Evolutionary conservation across 352 stramenopile species (phyloP), one percentile per base, ranked within the genome.

Genomic region (Globisporangium splendens): DNA sequence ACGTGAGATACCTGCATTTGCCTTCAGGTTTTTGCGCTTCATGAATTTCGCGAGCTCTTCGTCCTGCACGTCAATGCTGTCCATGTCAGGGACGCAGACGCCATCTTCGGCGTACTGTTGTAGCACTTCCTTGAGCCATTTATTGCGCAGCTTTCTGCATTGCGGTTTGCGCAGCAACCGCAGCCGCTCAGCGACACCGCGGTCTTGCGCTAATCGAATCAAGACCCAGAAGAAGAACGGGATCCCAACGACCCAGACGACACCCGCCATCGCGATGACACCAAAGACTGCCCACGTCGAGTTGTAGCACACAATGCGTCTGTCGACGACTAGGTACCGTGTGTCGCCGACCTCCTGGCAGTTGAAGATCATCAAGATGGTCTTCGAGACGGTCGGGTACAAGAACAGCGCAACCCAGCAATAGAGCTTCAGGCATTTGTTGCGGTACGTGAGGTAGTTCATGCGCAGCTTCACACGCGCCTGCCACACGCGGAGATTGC

Each of bases 371-470:
- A 70, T 88, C 20, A 91, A 44, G 49, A 91, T 91, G 8, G 79
- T 89, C 66, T 90, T 88, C 31, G 79, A 90, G 2, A 91, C 79
- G 0, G 72, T 87, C 18, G 82, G 79, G 46, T 91, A 91, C n/a
- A 91, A 63, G 33, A 90, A 80, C 2, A 90, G 58, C 39, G 79
- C 77, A 20, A 90, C 74, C 82, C 79, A 91, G 61, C 81, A 86
- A 63, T 88, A 90, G 2, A 89, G 70, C 46, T 91, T 89, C 15
- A 91, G 66, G 31, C 82, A 91, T 43, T 88, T 89, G 68, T 89
- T 87, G 14, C 79, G 76, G 65, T 91, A 91, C 41, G 82, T 89
- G 21, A 89, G 65, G 55, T 90, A 90, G 68, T 91, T 91, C 82
- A 91, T 91, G 31, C 82, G 82, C 20, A 91, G 64, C 56, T 91